phyloP scores from a whole-genome alignment of 2,329 filamentous ascomycete species.

The Penicillium hesseltinei region DNA sequence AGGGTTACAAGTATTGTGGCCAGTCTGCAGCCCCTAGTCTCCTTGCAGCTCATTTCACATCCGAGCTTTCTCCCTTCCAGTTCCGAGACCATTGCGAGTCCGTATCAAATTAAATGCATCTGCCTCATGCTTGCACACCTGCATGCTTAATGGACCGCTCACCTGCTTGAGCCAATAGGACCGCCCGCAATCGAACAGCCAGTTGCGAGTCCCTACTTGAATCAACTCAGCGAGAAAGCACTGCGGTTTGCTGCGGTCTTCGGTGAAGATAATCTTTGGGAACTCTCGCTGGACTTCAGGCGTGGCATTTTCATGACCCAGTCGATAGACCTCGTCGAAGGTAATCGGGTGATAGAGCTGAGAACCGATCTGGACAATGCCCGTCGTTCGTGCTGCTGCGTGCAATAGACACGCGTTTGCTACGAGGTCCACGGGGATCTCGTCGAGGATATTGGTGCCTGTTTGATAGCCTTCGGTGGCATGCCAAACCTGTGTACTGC shows the following conservation, averaged over 20 bases:
- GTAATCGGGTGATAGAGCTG: slow-evolving; percentile 30
- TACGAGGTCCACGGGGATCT: slow-evolving; percentile 36
- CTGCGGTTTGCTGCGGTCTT: slow-evolving; percentile 28
- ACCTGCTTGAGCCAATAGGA: slow-evolving; percentile 36
- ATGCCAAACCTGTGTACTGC: slow-evolving; percentile 31
- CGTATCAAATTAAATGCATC: slow-evolving; percentile 25
- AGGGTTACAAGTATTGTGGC: neutral
- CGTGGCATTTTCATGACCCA: slow-evolving; percentile 21
- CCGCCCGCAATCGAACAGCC: slow-evolving; percentile 34
- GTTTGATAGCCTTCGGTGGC: slow-evolving; percentile 28
- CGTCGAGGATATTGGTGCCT: slow-evolving; percentile 32
- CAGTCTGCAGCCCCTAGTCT: neutral
- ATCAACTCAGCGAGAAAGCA: slow-evolving; percentile 34
- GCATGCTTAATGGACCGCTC: slow-evolving; percentile 30
- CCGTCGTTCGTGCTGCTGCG: slow-evolving; percentile 29
- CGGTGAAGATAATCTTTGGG: slow-evolving; percentile 29
- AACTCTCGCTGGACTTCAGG: slow-evolving; percentile 22
- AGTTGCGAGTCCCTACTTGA: slow-evolving; percentile 33
- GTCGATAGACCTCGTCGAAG: slow-evolving; percentile 28
- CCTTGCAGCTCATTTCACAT: slow-evolving; percentile 11
- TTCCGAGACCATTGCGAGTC: slow-evolving; percentile 22
- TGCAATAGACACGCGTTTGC: slow-evolving; percentile 34
- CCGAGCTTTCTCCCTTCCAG: slow-evolving; percentile 17
- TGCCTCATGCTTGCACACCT: slow-evolving; percentile 25
- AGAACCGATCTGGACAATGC: slow-evolving; percentile 31